Base-by-base conservation (phyloP, 192 early-diverging fungal species). In the Backusella circina region DNA sequence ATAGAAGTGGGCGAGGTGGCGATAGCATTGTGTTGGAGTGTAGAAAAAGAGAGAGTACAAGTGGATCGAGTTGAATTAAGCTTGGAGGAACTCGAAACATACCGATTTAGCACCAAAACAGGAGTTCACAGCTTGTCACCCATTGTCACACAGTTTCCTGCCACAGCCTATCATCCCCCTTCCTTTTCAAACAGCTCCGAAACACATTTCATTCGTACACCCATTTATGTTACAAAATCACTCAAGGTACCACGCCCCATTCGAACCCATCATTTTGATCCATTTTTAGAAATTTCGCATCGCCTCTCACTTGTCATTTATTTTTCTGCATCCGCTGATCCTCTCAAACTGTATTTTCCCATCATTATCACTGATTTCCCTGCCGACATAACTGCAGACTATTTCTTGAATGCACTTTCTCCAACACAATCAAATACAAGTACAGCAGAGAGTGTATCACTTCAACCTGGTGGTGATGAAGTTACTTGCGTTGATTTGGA, bases 151-250 rank as follows among this genome's bases (percentile, higher is more conserved):
- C 65, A 50, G 3, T 77, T 74, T 35, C 80, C 80, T n/a, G n/a
- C 30, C 23, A 33, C 80, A 10, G 21, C 36, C 21, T 81, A 81
- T 71, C 72, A 67, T 67, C 80, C 80, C 12, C 68, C 76, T 10
- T 44, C 66, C 16, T 77, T 72, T 50, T 71, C 73, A 18, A 67
- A 70, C 33, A 75, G 36, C 23, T 75, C 74, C n/a, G 80, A 81
- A 37, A 81, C 80, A 2, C 80, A 81, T 67, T 75, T 81, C 35
- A 70, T 81, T 38, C 76, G 80, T n/a, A 74, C 75, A 31, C 80
- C 76, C 7, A 72, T 81, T 73, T 41, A 50, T 12, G 41, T 66
- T 7, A 36, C 72, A 38, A 68, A 71, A 71, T 44, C 67, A 21
- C 8, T 5, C 21, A 73, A 31, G 5, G 18, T 35, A 15, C 15